phyloP scores from a whole-genome alignment of 192 early-diverging fungal species.

The Podila clonocystis region DNA sequence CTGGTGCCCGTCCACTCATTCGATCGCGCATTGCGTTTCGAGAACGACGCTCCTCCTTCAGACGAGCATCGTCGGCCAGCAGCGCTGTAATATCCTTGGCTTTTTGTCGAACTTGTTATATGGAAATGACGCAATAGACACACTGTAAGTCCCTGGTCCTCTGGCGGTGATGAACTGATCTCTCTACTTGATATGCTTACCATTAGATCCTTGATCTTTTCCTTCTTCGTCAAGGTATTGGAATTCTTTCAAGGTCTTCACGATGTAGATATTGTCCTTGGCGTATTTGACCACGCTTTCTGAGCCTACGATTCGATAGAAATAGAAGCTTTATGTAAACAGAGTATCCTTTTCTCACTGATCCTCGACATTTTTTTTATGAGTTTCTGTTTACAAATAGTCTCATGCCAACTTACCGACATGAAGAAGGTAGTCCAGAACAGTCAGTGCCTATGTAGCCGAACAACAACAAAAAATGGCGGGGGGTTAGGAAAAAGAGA shows the following conservation, averaged over 20 bases:
- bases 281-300: slow-evolving; percentile 89
- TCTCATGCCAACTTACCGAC: slow-evolving; percentile 33
- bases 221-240: slow-evolving; percentile 94
- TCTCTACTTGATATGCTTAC: slow-evolving; percentile 48
- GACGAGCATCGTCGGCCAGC: slow-evolving; percentile 78
- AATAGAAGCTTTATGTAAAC: slow-evolving; percentile 5
- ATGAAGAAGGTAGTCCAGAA: slow-evolving; percentile 89
- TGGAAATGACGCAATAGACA: background rate
- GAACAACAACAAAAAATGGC: no score
- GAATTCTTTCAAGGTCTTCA: slow-evolving; percentile 98
- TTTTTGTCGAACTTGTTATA: slow-evolving; percentile 84
- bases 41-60: slow-evolving; percentile 80
- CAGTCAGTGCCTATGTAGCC: slow-evolving; percentile 72
- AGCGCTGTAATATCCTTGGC: slow-evolving; percentile 89
- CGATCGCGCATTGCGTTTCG: slow-evolving; percentile 71
- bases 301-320: slow-evolving; percentile 64
- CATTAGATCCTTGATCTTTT: slow-evolving; percentile 90
- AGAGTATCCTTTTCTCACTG: slow-evolving; percentile 7
- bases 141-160: background rate
- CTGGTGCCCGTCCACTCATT: slow-evolving; percentile 58
- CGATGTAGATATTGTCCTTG: slow-evolving; percentile 89
- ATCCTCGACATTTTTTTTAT: background rate
- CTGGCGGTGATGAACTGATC: background rate
- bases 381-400: no score
- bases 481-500: no score